phyloP scores from a whole-genome alignment of 2,329 filamentous ascomycete genomes.

The Drechslerella dactyloides region DNA sequence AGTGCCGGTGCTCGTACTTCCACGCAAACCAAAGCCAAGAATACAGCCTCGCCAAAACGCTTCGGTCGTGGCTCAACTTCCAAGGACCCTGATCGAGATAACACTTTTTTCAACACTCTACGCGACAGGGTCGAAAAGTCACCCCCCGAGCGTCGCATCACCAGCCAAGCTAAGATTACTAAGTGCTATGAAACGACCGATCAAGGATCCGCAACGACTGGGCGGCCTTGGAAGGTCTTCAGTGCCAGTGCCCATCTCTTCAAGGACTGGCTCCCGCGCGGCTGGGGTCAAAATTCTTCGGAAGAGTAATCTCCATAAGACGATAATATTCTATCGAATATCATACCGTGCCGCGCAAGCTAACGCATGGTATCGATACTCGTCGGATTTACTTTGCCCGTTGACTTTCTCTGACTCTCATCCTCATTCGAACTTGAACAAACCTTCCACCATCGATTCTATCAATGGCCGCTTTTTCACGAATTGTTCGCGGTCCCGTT shows the following conservation, averaged over 20 bases:
- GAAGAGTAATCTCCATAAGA: neutral
- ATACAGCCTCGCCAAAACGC: too few species aligned
- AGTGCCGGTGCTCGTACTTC: too few species aligned
- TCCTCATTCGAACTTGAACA: neutral
- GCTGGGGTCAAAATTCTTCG: conserved; percentile 10
- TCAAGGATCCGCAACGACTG: too few species aligned
- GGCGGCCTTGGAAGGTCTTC: conserved; percentile 5
- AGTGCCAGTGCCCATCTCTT: neutral
- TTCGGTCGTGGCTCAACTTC: too few species aligned
- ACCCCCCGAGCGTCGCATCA: too few species aligned
- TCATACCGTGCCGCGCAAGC: neutral
- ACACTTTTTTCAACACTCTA: too few species aligned
- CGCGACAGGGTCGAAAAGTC: too few species aligned
- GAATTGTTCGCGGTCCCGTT: neutral
- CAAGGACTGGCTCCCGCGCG: conserved; percentile 13
- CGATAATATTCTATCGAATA: neutral
- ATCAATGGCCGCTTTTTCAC: neutral
- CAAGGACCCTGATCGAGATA: too few species aligned
- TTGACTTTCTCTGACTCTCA: neutral
- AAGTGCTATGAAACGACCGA: neutral
- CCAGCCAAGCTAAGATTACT: too few species aligned
- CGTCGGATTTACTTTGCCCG: neutral
- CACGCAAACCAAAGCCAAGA: too few species aligned
- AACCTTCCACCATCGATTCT: neutral
- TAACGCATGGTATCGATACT: neutral